phyloP scores from a whole-genome alignment of 2,329 filamentous ascomycete species.

The Apiospora saccharicola region DNA sequence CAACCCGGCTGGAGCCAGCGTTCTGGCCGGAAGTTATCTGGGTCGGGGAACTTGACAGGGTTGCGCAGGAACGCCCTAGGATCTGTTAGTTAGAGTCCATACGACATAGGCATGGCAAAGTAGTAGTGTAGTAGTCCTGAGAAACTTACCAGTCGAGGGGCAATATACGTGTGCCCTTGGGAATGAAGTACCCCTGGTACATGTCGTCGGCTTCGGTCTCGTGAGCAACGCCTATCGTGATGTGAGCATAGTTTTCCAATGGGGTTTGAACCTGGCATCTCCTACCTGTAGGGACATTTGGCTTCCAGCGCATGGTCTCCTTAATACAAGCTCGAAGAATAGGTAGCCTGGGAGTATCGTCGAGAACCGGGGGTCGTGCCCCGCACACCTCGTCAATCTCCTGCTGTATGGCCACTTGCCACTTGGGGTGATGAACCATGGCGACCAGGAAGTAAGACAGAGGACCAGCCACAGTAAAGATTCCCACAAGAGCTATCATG shows the following conservation, averaged over 20 bases:
- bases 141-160: conserved; percentile 48
- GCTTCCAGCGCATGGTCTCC: conserved; percentile 53
- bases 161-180: conserved; percentile 54
- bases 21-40: conserved; percentile 59
- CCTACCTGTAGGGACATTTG: conserved; percentile 52
- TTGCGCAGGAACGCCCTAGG: conserved; percentile 60
- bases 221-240: conserved; percentile 53
- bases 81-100: conserved; percentile 24
- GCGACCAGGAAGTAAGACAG: conserved; percentile 48
- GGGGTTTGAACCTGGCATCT: background rate
- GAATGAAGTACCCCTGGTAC: conserved; percentile 57
- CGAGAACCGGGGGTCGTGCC: conserved; percentile 51
- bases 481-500: conserved; percentile 48
- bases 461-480: conserved; percentile 47
- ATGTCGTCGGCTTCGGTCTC: conserved; percentile 59
- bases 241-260: conserved; percentile 27
- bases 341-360: conserved; percentile 51
- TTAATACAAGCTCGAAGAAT: conserved; percentile 56
- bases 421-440: conserved; percentile 57
- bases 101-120: background rate
- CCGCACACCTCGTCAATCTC: conserved; percentile 53
- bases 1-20: conserved; percentile 59
- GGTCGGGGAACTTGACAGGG: conserved; percentile 56
- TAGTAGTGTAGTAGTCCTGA: background rate
- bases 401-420: conserved; percentile 52